These are phyloP conservation scores for Agaricus sinodeliciosus DNA, from an alignment of 768 basidiomycete species.

Conservation along the genomic window DNA sequence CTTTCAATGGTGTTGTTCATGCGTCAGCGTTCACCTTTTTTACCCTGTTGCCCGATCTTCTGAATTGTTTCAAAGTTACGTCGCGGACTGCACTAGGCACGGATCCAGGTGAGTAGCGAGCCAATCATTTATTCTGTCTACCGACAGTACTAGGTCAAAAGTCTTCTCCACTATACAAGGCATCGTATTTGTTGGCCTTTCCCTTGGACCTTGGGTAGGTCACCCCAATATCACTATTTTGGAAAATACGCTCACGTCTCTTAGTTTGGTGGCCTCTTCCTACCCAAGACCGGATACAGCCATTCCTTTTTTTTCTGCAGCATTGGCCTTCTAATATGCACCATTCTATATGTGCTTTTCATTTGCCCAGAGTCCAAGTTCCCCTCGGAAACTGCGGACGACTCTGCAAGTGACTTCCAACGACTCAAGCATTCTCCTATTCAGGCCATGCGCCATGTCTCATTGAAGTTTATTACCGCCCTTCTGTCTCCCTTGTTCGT, in stretches of 20 bases:
- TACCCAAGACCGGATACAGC: slow-evolving; percentile 48
- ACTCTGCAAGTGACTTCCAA: slow-evolving; percentile 17
- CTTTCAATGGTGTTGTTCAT: slow-evolving; percentile 63
- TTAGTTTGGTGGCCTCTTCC: slow-evolving; percentile 44
- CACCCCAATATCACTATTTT: not conserved
- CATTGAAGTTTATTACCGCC: slow-evolving; percentile 27
- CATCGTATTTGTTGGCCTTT: slow-evolving; percentile 70
- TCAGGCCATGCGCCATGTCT: slow-evolving; percentile 18
- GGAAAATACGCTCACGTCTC: not conserved
- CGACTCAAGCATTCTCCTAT: slow-evolving; percentile 26
- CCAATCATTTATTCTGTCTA: not conserved
- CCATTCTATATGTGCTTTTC: slow-evolving; percentile 34
- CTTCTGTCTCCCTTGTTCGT: slow-evolving; percentile 62
- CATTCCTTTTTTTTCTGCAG: slow-evolving; percentile 42
- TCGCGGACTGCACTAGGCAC: slow-evolving; percentile 45
- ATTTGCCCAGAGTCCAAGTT: slow-evolving; percentile 50
- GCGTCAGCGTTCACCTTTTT: slow-evolving; percentile 47
- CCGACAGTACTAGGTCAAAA: slow-evolving; percentile 26
- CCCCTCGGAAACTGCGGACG: slow-evolving; percentile 14
- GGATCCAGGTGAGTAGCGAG: slow-evolving; percentile 33
- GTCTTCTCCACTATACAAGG: slow-evolving; percentile 67
- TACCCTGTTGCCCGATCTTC: slow-evolving; percentile 16
- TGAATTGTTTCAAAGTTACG: slow-evolving; percentile 35
- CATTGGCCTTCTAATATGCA: slow-evolving; percentile 28
- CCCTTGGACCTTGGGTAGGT: slow-evolving; percentile 71